Evolutionary conservation across 2,329 filamentous ascomycete species (phyloP).

Genomic region (Beauveria brongniartii): DNA sequence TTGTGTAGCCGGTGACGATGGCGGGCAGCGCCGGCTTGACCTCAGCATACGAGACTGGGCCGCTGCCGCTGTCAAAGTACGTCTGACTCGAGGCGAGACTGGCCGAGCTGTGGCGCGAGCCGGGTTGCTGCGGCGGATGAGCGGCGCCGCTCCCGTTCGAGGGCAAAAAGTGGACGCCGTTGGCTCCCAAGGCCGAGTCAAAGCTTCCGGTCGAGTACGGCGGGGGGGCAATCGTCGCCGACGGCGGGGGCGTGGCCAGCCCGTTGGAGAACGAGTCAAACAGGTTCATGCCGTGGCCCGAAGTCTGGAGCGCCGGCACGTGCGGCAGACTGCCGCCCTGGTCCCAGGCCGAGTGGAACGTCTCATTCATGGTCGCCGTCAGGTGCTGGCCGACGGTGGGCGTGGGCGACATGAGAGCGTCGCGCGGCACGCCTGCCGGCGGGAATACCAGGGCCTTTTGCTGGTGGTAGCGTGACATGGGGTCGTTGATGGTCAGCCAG

Average conservation of each 20-base stretch:
- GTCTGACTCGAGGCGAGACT: slow-evolving; percentile 20
- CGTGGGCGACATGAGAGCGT: slow-evolving; percentile 46
- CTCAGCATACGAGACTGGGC: slow-evolving; percentile 24
- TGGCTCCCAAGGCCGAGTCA: slow-evolving; percentile 27
- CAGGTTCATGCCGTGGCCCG: slow-evolving; percentile 29
- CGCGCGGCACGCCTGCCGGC: slow-evolving; percentile 25
- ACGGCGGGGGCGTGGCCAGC: slow-evolving; percentile 49
- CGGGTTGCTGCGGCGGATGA: slow-evolving; percentile 1
- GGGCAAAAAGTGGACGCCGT: slow-evolving; percentile 25
- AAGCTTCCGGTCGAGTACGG: slow-evolving; percentile 39
- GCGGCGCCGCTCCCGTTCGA: slow-evolving; percentile 18
- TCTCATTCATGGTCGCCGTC: slow-evolving; percentile 49
- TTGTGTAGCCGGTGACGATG: slow-evolving; percentile 23
- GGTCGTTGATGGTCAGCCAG: slow-evolving; percentile 53
- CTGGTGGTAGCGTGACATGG: slow-evolving; percentile 51
- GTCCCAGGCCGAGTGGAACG: slow-evolving; percentile 43
- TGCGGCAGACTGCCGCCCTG: slow-evolving; percentile 23
- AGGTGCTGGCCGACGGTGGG: slow-evolving; percentile 43
- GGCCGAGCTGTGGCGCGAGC: slow-evolving; percentile 12
- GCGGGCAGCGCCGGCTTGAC: slow-evolving; percentile 27
- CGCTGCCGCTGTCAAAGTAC: slow-evolving; percentile 24
- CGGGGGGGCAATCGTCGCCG: slow-evolving; percentile 37
- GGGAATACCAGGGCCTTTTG: slow-evolving; percentile 35
- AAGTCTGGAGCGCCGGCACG: slow-evolving; percentile 25
- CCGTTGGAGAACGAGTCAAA: slow-evolving; percentile 45